A percentile compares a stretch with the other conserved stretches of the same genome.
phyloP scores from a whole-genome alignment of 176 grass and related monocot genomes.

The Lolium perenne region DNA sequence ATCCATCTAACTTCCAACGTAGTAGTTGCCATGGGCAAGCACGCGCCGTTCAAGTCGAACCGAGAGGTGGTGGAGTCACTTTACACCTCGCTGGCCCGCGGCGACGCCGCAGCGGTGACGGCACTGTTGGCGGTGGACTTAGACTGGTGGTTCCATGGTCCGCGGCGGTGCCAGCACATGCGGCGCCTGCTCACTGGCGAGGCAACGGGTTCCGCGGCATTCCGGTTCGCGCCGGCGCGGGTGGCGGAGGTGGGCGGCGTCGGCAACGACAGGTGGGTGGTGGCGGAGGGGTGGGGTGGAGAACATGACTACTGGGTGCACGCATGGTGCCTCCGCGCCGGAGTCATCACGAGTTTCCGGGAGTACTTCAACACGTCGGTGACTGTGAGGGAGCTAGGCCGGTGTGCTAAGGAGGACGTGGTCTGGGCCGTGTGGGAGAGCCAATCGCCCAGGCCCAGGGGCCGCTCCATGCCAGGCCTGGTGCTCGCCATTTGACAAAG shows the following conservation, averaged over 20 bases:
- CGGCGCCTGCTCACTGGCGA: constrained; percentile 36
- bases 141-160: constrained; percentile 64
- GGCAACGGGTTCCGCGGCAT: neutral
- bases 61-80: constrained; percentile 45
- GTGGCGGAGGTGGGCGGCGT: neutral
- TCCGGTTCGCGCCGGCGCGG: neutral
- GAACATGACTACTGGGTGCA: constrained; percentile 54
- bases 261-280: constrained; percentile 15
- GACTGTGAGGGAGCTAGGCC: constrained; percentile 39
- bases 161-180: constrained; percentile 57
- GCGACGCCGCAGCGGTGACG: constrained; percentile 4
- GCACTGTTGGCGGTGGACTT: constrained; percentile 37
- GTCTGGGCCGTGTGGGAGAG: constrained; percentile 47
- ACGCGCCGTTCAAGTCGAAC: neutral
- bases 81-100: constrained; percentile 36
- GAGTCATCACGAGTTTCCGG: constrained; percentile 18
- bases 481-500: neutral
- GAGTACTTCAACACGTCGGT: constrained; percentile 70
- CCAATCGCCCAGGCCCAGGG: neutral
- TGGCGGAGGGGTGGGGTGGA: constrained; percentile 10
- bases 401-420: neutral
- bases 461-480: neutral
- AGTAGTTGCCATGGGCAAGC: too few relatives aligned
- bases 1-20: too few relatives aligned
- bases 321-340: constrained; percentile 52